phyloP scores from a whole-genome alignment of 1,284 basidiomycete species.

The Malassezia slooffiae region DNA sequence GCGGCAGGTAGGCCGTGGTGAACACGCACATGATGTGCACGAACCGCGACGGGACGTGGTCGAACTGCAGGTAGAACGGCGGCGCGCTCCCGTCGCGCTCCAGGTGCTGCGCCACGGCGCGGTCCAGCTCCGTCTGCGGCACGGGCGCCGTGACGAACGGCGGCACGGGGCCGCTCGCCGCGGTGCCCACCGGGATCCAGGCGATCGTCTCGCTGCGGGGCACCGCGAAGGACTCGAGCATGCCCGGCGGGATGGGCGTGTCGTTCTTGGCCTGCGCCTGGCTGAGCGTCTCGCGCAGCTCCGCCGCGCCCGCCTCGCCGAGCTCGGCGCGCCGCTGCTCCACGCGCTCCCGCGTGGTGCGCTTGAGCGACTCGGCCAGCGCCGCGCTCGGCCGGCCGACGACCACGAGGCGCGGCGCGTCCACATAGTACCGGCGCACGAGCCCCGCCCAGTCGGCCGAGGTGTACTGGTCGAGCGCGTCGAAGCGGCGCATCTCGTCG shows the following conservation, averaged over 20 bases:
- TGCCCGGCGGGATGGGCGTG: slow-evolving; percentile 62
- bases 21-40: slow-evolving; percentile 61
- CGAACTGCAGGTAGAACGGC: slow-evolving; percentile 85
- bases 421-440: slow-evolving; percentile 58
- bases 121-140: slow-evolving; percentile 29
- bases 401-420: slow-evolving; percentile 49
- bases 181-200: slow-evolving; percentile 84
- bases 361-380: slow-evolving; percentile 71
- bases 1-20: slow-evolving; percentile 48
- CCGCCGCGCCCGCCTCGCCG: slow-evolving; percentile 69
- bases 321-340: slow-evolving; percentile 60
- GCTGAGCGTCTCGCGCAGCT: slow-evolving; percentile 61
- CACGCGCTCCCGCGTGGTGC: slow-evolving; percentile 68
- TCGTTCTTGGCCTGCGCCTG: slow-evolving; percentile 80
- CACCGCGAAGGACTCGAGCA: slow-evolving; percentile 66
- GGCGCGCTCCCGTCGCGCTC: slow-evolving; percentile 59
- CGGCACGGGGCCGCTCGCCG: slow-evolving; percentile 10
- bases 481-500: slow-evolving; percentile 68
- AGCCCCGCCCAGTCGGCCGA: slow-evolving; percentile 66
- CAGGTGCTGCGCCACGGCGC: slow-evolving; percentile 57
- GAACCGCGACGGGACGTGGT: slow-evolving; percentile 68
- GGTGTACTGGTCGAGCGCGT: slow-evolving; percentile 57
- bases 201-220: slow-evolving; percentile 63
- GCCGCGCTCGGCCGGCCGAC: slow-evolving; percentile 76
- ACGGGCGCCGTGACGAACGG: slow-evolving; percentile 28